Conservation (phyloP, 306 rosid genomes). For the Argentina anserina region DNA sequence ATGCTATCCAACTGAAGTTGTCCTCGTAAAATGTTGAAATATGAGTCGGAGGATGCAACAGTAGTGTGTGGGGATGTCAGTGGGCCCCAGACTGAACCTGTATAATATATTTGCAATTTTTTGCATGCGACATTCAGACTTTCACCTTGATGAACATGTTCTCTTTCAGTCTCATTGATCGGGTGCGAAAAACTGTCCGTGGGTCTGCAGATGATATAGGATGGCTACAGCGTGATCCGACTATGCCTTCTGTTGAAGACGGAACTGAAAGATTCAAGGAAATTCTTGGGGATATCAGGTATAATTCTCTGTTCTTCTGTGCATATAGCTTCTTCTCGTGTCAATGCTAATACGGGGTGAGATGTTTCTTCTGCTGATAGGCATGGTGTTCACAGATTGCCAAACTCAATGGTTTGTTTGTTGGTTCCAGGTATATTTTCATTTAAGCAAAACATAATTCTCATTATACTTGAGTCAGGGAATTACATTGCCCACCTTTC, state of each 20-base stretch:
- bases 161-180: constrained; percentile 66
- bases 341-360: constrained; percentile 15
- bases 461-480: neutral
- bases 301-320: constrained; percentile 8
- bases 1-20: neutral
- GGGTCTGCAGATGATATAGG: constrained; percentile 98
- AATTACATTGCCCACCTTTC: neutral
- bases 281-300: constrained; percentile 72
- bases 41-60: neutral
- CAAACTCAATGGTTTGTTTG: constrained; percentile 84
- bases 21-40: neutral
- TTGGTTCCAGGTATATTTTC: constrained; percentile 49
- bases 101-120: neutral
- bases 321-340: constrained; percentile 15
- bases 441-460: neutral
- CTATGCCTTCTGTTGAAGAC: constrained; percentile 82
- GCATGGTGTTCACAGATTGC: constrained; percentile 93
- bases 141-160: constrained; percentile 22
- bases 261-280: constrained; percentile 82
- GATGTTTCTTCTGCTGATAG: constrained; percentile 42
- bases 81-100: neutral
- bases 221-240: constrained; percentile 83
- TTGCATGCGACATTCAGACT: neutral
- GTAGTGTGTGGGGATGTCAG: neutral
- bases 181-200: constrained; percentile 80